These are phyloP conservation scores for Aspergillus sp. DNA, from an alignment of 2,329 filamentous ascomycete genomes.

Conservation along the genomic window DNA sequence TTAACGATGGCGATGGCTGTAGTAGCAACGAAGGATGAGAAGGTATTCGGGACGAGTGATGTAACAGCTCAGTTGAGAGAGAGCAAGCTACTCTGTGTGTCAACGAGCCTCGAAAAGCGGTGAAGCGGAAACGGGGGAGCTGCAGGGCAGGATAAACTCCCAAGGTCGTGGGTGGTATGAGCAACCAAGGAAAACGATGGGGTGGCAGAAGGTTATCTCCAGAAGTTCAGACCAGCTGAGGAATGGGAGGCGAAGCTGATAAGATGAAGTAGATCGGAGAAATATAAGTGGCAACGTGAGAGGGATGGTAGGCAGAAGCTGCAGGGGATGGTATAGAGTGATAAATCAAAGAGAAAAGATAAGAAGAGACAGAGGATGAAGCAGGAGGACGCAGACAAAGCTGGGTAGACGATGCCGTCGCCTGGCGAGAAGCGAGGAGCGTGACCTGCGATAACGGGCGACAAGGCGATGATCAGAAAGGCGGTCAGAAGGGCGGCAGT, in stretches of 20 bases:
- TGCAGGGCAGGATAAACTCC: constrained; percentile 5
- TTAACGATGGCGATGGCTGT: constrained; percentile 1
- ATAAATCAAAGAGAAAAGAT: constrained; percentile 24
- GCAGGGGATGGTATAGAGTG: constrained; percentile 5
- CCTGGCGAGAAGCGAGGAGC: constrained; percentile 18
- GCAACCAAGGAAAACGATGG: not conserved
- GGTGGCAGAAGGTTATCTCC: not conserved
- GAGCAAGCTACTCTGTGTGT: not conserved
- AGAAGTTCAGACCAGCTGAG: not conserved
- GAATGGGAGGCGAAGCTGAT: constrained; percentile 4
- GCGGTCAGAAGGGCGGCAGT: constrained; percentile 35
- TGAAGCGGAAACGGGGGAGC: constrained; percentile 19
- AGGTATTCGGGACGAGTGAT: not conserved
- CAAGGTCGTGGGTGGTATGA: not conserved
- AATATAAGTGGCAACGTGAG: not conserved
- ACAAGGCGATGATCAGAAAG: constrained; percentile 21
- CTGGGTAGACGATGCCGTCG: constrained; percentile 16
- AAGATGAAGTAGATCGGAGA: constrained; percentile 5
- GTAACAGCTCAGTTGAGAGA: not conserved
- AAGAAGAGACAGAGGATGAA: constrained; percentile 24
- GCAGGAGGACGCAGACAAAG: constrained; percentile 24
- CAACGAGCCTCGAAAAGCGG: constrained; percentile 14
- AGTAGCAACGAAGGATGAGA: not conserved
- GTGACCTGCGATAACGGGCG: constrained; percentile 34
- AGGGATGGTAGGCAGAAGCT: not conserved